Base-by-base conservation (phyloP, 2,329 filamentous ascomycete species). In the Pseudogymnoascus sp. region DNA sequence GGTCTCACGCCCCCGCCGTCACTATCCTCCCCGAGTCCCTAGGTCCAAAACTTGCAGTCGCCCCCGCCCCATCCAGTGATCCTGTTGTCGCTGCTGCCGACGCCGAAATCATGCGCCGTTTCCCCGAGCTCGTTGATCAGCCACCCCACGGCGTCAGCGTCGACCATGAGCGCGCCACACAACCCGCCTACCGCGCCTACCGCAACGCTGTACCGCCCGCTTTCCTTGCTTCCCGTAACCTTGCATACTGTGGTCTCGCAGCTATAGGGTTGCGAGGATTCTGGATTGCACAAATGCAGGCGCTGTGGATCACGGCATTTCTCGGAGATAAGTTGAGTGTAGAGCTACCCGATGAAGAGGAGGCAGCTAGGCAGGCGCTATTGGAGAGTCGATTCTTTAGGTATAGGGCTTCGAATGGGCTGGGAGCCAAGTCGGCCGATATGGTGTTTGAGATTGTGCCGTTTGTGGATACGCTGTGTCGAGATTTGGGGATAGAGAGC, bases 371-470 rank as follows among this genome's bases (percentile, higher is more conserved):
- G 3, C 80, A 87, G 66, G 83, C 85, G 0, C 80, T 86, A 31
- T 74, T 91, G 61, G 79, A 87, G 69, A 84, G 81, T 25, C 82
- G 87, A 42, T 92, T 87, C 70, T 86, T 86, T 7, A 84, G 80
- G 66, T 86, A 85, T 80, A 80, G 89, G 31, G 89, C 89, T 66
- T 84, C 85, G 1, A 80, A 77, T 5, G 87, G 87, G 0, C 84
- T 84, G 67, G 88, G 88, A 1, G 77, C 77, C 42, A 79, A 78
- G 69, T 79, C 80, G 61, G 85, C 86, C 0, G 87, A 89, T 70
- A 87, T 91, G 67, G 84, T 90, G 13, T 92, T 92, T 69, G 90
- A 93, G 71, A 82, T 82, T 0, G 71, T 92, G 59, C 88, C 88
- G 3, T 93, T 90, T 61, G 71, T 90, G 12, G 89, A 92, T 72